These are phyloP conservation scores for Plasmodium knowlesi DNA, from an alignment of 169 alveolate genomes.

Conservation along the genomic window DNA sequence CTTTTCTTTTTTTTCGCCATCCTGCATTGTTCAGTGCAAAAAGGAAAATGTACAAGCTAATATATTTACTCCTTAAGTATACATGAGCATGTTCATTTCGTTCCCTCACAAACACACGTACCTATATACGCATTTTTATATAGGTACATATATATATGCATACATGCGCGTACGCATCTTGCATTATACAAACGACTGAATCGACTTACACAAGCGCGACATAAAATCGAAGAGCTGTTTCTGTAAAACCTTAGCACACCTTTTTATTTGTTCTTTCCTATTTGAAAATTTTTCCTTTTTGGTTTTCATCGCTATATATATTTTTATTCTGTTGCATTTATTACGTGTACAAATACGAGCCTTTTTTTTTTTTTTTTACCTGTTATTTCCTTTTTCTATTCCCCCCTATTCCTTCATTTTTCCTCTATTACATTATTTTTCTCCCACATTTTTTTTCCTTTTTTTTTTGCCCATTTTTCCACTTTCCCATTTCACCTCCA, in stretches of 20 bases:
- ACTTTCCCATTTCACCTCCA: background rate
- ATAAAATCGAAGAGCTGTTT: background rate
- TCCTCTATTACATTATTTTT: background rate
- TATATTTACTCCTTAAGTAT: background rate
- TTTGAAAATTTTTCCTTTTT: background rate
- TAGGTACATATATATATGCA: background rate
- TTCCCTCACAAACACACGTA: background rate
- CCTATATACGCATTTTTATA: background rate
- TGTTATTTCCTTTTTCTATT: background rate
- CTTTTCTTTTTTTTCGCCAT: background rate
- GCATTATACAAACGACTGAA: background rate
- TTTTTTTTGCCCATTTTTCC: background rate
- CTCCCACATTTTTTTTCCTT: background rate
- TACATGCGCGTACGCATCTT: background rate
- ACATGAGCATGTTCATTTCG: background rate
- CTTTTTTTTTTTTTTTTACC: background rate
- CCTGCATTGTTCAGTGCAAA: background rate
- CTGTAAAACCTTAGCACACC: background rate
- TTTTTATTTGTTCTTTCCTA: background rate
- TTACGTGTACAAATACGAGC: background rate
- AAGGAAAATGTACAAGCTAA: background rate
- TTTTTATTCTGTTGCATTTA: background rate
- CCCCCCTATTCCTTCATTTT: background rate
- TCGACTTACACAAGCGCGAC: background rate
- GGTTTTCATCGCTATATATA: background rate